A percentile compares a stretch with the other conserved stretches of the same genome.
These are phyloP conservation scores for Nicotiana noctiflora DNA, from an alignment of 257 asterid species.

Conservation along the genomic window DNA sequence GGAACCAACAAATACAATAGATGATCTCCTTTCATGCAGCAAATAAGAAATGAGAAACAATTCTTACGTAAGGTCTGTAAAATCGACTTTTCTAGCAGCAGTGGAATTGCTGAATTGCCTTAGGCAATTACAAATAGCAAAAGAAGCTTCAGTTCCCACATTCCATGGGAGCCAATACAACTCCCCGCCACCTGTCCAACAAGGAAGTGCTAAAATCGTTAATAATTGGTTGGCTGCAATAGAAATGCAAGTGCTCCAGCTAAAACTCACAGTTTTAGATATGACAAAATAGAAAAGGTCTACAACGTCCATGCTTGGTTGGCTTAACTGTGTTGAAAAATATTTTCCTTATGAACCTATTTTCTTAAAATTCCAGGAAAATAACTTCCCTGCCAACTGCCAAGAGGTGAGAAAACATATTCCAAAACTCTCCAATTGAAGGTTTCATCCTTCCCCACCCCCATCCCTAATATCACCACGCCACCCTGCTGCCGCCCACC, in stretches of 20 bases:
- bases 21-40: neutral
- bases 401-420: too few species aligned
- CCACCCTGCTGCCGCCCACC: too few species aligned
- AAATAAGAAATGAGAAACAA: neutral
- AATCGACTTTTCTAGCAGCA: conserved; percentile 42
- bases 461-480: too few species aligned
- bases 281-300: neutral
- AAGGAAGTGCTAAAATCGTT: conserved; percentile 7
- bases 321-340: too few species aligned
- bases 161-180: conserved; percentile 26
- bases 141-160: conserved; percentile 27
- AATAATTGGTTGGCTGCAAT: conserved; percentile 1
- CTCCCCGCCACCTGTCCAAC: conserved; percentile 39
- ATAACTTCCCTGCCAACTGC: too few species aligned
- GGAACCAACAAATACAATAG: conserved; percentile 2
- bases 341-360: too few species aligned
- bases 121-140: conserved; percentile 20
- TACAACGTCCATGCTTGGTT: too few species aligned
- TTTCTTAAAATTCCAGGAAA: too few species aligned
- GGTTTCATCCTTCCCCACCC: too few species aligned
- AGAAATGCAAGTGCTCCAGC: neutral
- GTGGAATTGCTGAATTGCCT: conserved; percentile 47
- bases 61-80: conserved; percentile 88
- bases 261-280: neutral
- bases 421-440: too few species aligned